These are phyloP conservation scores for Metschnikowia rubicola DNA, from an alignment of 805 yeast genomes.

Conservation along the genomic window DNA sequence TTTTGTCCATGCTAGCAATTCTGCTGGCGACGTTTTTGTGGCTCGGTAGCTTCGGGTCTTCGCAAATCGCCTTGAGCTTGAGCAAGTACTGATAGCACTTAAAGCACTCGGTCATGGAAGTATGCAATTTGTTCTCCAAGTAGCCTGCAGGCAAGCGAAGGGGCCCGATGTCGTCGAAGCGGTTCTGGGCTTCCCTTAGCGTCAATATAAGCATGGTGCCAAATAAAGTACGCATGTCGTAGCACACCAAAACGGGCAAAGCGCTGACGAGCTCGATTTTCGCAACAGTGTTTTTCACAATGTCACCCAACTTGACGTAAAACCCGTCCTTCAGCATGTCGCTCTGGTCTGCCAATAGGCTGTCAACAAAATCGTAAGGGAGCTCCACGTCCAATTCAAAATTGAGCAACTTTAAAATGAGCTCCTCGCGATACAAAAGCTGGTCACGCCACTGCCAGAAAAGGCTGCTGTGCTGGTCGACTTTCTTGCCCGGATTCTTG, in stretches of 20 bases:
- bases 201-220: conserved; percentile 22
- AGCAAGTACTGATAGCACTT: conserved; percentile 16
- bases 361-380: conserved; percentile 36
- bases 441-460: conserved; percentile 48
- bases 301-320: conserved; percentile 15
- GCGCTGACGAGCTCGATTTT: conserved; percentile 37
- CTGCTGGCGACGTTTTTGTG: conserved; percentile 15
- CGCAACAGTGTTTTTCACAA: conserved; percentile 29
- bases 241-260: conserved; percentile 36
- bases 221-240: conserved; percentile 31
- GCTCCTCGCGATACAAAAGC: conserved; percentile 40
- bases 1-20: conserved; percentile 8
- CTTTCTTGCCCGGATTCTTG: conserved; percentile 29
- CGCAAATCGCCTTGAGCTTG: conserved; percentile 15
- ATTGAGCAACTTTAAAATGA: conserved; percentile 35
- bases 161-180: conserved; percentile 10
- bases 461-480: conserved; percentile 38
- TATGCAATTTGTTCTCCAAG: conserved; percentile 7
- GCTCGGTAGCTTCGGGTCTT: conserved; percentile 18
- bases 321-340: conserved; percentile 12
- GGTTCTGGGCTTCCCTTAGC: conserved; percentile 14
- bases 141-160: conserved; percentile 11
- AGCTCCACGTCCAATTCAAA: conserved; percentile 39
- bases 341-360: conserved; percentile 12
- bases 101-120: conserved; percentile 9